Base-by-base conservation (phyloP, 805 yeast genomes). In the Scheffersomyces amazonensis region DNA sequence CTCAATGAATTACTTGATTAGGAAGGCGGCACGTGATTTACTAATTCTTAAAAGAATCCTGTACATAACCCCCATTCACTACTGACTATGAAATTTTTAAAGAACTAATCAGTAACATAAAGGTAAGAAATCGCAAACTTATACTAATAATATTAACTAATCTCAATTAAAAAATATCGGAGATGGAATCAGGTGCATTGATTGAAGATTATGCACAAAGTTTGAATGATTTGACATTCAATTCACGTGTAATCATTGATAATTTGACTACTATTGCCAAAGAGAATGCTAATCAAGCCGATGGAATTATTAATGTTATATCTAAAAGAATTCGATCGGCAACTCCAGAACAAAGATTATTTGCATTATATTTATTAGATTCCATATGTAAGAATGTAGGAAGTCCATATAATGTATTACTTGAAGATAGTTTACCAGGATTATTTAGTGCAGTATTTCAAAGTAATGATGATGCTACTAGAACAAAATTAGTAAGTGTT, bases 351-450 rank as follows among this genome's bases (percentile, higher is more conserved):
- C 90, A 87, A 47, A 93, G 93, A 61, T 71, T 93, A 34, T 93
- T 78, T 50, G 80, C 93, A 3, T 71, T 93, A 43, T 93, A 91
- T 56, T 71, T 91, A 32, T 63, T 93, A 39, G 98, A 93, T 60
- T 89, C 97, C 13, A 85, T 93, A 34, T 85, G 91, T 64, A 93
- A 93, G 60, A 87, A 83, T 52, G 82, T 87, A 22, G 96, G 97
- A 7, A 75, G 81, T 43, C 97, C 98, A 1, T 93, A 91, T 58
- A 86, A 88, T n/a, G 71, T 80, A 5, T 59, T 86, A 36, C 80
- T 93, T 56, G 83, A 90, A 36, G 71, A 78, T 46, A 80, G 81
- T 45, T 64, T 89, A 33, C 83, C 76, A 63, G 76, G 74, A 47
- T 66, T 86, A 3, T 91, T 84, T 61, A 80, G 85, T 18, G 80